Percentiles rank a stretch among this genome's conserved stretches.
Conservation (phyloP, 345 rosid genomes). For the Brassica rapa region DNA sequence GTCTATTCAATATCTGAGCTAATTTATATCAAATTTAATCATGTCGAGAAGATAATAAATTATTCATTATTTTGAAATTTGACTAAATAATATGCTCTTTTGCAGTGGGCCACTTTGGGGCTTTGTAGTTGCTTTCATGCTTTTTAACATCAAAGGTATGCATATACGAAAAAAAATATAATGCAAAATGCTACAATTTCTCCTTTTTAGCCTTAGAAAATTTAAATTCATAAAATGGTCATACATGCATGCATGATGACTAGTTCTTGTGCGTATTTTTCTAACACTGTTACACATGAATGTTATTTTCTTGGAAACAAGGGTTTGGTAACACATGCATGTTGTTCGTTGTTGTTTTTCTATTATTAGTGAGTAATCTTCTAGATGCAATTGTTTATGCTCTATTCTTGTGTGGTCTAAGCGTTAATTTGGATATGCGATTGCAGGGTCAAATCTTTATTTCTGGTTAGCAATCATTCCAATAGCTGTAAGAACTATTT, state of each 20-base stretch:
- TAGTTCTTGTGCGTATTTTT: neutral
- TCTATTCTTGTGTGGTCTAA: constrained; percentile 7
- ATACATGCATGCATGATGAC: neutral
- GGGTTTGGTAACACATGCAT: neutral
- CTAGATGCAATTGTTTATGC: neutral
- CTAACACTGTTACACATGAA: neutral
- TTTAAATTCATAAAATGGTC: neutral
- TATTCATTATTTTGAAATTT: neutral
- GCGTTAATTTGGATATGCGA: constrained; percentile 8
- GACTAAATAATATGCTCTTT: constrained; percentile 8
- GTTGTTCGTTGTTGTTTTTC: neutral
- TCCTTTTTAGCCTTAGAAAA: neutral
- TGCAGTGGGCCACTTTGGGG: constrained; percentile 96
- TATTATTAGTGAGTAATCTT: neutral
- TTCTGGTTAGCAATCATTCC: constrained; percentile 96
- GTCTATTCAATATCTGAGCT: neutral
- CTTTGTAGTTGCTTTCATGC: constrained; percentile 94
- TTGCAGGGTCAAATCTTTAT: constrained; percentile 83
- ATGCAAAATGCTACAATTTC: neutral
- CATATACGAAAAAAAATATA: too few relatives aligned
- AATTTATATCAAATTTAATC: too few relatives aligned
- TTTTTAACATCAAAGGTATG: constrained; percentile 85
- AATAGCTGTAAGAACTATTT: constrained; percentile 55
- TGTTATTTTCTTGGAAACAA: neutral
- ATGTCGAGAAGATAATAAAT: neutral